Evolutionary conservation across 164 flowering plant species (phyloP).

Genomic region (Kalanchoe fedtschenkoi): DNA sequence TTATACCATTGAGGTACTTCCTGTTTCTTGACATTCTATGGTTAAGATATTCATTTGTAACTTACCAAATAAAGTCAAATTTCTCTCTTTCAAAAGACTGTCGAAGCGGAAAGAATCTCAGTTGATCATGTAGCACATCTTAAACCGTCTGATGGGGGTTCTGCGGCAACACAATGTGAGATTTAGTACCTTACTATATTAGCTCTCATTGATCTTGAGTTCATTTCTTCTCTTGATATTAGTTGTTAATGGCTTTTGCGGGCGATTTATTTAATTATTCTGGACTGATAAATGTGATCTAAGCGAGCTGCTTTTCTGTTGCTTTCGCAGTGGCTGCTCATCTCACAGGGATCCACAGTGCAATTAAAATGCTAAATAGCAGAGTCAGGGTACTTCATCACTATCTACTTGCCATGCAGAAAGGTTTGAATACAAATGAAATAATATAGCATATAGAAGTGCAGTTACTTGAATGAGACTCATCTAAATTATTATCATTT

Average conservation of each 20-base stretch:
- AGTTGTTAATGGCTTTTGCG: not conserved
- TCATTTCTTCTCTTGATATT: not conserved
- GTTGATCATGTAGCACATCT: conserved; percentile 99
- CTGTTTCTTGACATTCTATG: not conserved
- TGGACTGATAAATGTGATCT: not conserved
- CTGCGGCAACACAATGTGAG: conserved; percentile 92
- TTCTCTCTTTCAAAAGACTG: conserved; percentile 45
- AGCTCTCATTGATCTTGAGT: not conserved
- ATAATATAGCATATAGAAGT: not conserved
- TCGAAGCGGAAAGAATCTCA: conserved; percentile 93
- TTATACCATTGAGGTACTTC: conserved; percentile 85
- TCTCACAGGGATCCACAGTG: conserved; percentile 90
- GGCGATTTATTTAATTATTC: not conserved
- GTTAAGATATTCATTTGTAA: not conserved
- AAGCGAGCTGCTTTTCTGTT: not conserved
- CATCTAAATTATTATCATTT: not conserved
- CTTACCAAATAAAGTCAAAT: conserved; percentile 1
- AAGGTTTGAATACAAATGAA: conserved; percentile 29
- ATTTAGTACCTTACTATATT: not conserved
- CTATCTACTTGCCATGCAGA: conserved; percentile 83
- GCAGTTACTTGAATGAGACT: not conserved
- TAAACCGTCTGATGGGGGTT: conserved; percentile 97
- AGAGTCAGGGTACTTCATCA: conserved; percentile 77
- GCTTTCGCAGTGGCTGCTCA: conserved; percentile 88
- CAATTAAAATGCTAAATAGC: conserved; percentile 95